phyloP scores from a whole-genome alignment of 352 stramenopile species.

The Phytophthora macrochlamydospora region DNA sequence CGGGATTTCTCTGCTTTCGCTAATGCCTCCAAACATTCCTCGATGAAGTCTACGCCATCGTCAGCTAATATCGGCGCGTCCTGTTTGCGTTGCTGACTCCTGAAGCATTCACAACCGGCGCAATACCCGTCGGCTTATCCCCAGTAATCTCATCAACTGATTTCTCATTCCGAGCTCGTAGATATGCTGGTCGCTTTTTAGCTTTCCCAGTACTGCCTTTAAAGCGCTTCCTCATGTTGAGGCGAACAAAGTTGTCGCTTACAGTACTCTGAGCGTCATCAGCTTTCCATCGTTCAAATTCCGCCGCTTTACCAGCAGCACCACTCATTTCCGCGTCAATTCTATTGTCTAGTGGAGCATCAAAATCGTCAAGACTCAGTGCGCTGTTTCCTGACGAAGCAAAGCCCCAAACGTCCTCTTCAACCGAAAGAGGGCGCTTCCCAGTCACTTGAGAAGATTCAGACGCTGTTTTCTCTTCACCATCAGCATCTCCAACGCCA shows the following conservation, averaged over 20 bases:
- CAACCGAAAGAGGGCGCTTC: slow-evolving; percentile 10
- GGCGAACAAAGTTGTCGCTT: slow-evolving; percentile 81
- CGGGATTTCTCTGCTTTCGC: slow-evolving; percentile 38
- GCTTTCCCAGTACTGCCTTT: slow-evolving; percentile 70
- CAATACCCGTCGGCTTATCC: slow-evolving; percentile 17
- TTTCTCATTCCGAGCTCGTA: slow-evolving; percentile 45
- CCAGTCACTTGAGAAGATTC: slow-evolving; percentile 5
- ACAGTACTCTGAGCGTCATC: slow-evolving; percentile 53
- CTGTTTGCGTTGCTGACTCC: slow-evolving; percentile 34
- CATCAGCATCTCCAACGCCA: neutral
- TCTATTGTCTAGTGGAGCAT: slow-evolving; percentile 12
- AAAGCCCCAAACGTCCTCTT: slow-evolving; percentile 38
- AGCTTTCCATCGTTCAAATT: slow-evolving; percentile 68
- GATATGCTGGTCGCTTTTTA: slow-evolving; percentile 71
- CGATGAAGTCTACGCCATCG: slow-evolving; percentile 80
- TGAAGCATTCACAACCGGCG: slow-evolving; percentile 29
- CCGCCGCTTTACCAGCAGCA: slow-evolving; percentile 18
- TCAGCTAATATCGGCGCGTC: slow-evolving; percentile 30
- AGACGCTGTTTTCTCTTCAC: neutral
- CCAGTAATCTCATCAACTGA: slow-evolving; percentile 23
- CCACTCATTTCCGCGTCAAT: neutral
- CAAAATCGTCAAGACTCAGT: slow-evolving; percentile 51
- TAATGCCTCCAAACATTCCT: slow-evolving; percentile 75
- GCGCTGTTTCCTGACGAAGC: slow-evolving; percentile 27
- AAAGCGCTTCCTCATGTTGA: slow-evolving; percentile 81